A percentile compares a stretch with the other conserved stretches of the same genome.
Conservation (phyloP, 1,284 basidiomycete species). For the Cystobasidium pallidum region DNA sequence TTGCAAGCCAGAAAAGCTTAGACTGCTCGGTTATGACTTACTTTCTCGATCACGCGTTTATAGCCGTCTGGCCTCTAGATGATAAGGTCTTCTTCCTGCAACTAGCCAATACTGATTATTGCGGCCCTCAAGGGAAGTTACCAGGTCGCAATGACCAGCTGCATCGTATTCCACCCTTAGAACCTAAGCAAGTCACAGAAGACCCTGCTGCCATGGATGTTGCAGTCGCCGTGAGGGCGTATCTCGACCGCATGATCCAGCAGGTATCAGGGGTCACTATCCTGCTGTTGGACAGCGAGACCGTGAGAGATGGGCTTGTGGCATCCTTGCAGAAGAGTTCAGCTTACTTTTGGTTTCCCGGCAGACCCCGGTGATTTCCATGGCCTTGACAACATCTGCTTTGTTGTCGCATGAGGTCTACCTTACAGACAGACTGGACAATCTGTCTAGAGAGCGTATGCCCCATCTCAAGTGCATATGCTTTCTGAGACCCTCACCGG, state of each 20-base stretch:
- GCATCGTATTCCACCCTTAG: neutral
- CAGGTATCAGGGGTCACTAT: conserved; percentile 93
- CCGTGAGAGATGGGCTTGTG: conserved; percentile 63
- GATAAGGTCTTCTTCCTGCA: no score
- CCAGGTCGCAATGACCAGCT: no score
- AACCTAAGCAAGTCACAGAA: neutral
- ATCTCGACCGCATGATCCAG: conserved; percentile 86
- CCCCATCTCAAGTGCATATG: conserved; percentile 96
- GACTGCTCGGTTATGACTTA: neutral
- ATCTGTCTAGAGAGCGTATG: conserved; percentile 71
- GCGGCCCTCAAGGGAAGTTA: no score
- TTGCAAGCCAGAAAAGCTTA: no score
- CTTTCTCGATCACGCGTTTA: conserved; percentile 8
- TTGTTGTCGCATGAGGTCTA: conserved; percentile 96
- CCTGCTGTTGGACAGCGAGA: conserved; percentile 91
- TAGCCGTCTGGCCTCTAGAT: neutral
- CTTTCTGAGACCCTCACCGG: conserved; percentile 79
- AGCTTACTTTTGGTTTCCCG: neutral
- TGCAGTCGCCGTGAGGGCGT: conserved; percentile 90
- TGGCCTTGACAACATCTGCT: conserved; percentile 91
- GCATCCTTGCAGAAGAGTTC: neutral
- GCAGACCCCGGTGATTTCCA: conserved; percentile 95
- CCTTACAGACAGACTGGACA: conserved; percentile 95
- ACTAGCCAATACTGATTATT: no score
- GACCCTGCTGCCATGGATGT: conserved; percentile 73